phyloP scores from a whole-genome alignment of 148 eudicot genomes.

The Vaccinium myrtillus region DNA sequence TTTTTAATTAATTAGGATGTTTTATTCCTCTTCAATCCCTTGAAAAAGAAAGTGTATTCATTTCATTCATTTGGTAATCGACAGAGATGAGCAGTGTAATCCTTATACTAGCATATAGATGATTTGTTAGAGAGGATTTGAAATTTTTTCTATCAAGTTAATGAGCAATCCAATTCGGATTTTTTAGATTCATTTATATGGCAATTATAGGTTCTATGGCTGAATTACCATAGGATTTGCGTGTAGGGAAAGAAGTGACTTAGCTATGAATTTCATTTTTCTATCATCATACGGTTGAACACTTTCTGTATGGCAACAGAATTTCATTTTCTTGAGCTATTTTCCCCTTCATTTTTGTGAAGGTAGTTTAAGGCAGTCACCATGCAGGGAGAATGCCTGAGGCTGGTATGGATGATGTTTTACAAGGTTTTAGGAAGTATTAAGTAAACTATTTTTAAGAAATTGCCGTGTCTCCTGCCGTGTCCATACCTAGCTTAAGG shows the following conservation, averaged over 20 bases:
- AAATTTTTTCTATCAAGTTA: no score
- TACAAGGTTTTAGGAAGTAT: neutral
- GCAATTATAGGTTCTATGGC: neutral
- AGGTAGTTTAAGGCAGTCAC: neutral
- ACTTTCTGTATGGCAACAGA: neutral
- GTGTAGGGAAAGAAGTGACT: neutral
- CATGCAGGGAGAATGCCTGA: no score
- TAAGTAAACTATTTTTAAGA: no score
- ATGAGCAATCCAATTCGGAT: no score
- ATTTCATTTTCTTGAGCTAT: neutral
- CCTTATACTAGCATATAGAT: neutral
- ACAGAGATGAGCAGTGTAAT: neutral
- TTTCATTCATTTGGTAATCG: neutral
- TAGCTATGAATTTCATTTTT: no score
- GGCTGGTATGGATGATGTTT: neutral
- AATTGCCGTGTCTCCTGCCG: no score
- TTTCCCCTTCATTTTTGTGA: neutral
- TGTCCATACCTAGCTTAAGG: no score
- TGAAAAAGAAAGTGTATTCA: neutral
- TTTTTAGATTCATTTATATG: neutral
- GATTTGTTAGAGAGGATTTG: neutral
- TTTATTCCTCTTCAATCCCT: neutral
- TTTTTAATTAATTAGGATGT: neutral
- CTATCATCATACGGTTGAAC: neutral
- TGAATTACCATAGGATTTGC: neutral